A percentile compares a stretch with the other conserved stretches of the same genome.
These are phyloP conservation scores for Scutellaria baicalensis DNA, from an alignment of 257 asterid genomes.

Conservation along the genomic window DNA sequence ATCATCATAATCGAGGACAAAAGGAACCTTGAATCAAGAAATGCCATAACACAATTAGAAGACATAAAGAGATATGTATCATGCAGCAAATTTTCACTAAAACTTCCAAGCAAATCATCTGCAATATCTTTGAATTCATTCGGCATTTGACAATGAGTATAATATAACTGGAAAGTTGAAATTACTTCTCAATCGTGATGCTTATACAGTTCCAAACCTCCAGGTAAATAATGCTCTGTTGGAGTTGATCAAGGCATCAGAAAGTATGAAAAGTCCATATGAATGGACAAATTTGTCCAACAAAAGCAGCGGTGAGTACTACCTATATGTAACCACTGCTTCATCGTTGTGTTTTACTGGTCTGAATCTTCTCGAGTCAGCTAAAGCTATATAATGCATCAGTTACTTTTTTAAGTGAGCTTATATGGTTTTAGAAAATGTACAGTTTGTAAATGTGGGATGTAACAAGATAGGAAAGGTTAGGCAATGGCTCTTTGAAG, in stretches of 20 bases:
- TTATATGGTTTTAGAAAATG: neutral
- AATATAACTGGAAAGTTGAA: neutral
- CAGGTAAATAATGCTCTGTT: conserved; percentile 85
- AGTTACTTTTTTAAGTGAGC: neutral
- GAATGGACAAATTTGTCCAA: conserved; percentile 85
- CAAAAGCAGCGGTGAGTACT: conserved; percentile 60
- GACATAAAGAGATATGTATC: neutral
- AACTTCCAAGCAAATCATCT: neutral
- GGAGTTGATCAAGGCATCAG: conserved; percentile 69
- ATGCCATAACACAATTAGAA: neutral
- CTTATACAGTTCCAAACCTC: conserved; percentile 2
- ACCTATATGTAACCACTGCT: neutral
- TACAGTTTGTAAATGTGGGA: neutral
- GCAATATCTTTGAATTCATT: neutral
- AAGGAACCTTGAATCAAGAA: neutral
- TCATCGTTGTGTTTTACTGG: conserved; percentile 12
- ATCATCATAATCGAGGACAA: neutral
- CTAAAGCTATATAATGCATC: conserved; percentile 1
- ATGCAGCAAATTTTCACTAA: neutral
- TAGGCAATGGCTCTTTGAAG: neutral
- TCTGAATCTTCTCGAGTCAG: neutral
- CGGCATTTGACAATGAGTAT: neutral
- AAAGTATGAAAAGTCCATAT: conserved; percentile 26
- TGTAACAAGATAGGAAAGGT: neutral
- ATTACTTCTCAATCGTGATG: neutral